Percentiles rank a stretch among this genome's conserved stretches.
Evolutionary conservation across 2,329 filamentous ascomycete genomes (phyloP).

Genomic region (Teratosphaeria pseudoeucalypti): DNA sequence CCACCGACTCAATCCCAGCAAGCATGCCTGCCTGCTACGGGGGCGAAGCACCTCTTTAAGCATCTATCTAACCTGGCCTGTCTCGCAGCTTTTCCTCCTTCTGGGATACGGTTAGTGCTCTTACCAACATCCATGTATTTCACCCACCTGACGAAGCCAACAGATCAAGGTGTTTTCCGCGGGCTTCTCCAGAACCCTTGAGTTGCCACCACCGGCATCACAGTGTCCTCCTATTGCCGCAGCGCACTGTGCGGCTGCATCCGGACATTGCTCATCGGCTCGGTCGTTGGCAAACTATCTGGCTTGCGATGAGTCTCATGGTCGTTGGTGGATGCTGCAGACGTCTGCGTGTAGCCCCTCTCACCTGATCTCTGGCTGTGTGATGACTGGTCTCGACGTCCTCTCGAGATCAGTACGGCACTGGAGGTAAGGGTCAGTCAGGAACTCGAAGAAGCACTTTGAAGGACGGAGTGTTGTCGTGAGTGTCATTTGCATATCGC

Average conservation of each 20-base stretch:
- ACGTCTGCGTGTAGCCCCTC: not conserved
- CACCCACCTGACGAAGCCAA: not conserved
- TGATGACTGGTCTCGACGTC: not conserved
- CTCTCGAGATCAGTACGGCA: not conserved
- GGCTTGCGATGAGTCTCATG: not conserved
- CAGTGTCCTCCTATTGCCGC: constrained; percentile 21
- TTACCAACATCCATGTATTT: no score
- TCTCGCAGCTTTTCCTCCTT: no score
- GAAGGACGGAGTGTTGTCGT: not conserved
- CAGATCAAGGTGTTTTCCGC: constrained; percentile 8
- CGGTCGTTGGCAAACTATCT: not conserved
- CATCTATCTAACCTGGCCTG: no score
- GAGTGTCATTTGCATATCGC: not conserved
- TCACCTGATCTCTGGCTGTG: not conserved
- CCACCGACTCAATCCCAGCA: no score
- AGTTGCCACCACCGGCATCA: constrained; percentile 22
- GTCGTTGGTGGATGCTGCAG: not conserved
- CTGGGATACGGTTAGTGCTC: no score
- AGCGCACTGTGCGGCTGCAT: constrained; percentile 16
- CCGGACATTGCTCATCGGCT: not conserved
- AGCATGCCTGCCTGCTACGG: no score
- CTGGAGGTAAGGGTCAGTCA: not conserved
- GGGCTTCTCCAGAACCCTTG: constrained; percentile 13
- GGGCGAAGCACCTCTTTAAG: no score
- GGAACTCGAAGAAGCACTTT: not conserved